A percentile compares a stretch with the other conserved stretches of the same genome.
These are phyloP conservation scores for Dothiorella sarmentorum DNA, from an alignment of 2,329 filamentous ascomycete genomes.

Conservation along the genomic window DNA sequence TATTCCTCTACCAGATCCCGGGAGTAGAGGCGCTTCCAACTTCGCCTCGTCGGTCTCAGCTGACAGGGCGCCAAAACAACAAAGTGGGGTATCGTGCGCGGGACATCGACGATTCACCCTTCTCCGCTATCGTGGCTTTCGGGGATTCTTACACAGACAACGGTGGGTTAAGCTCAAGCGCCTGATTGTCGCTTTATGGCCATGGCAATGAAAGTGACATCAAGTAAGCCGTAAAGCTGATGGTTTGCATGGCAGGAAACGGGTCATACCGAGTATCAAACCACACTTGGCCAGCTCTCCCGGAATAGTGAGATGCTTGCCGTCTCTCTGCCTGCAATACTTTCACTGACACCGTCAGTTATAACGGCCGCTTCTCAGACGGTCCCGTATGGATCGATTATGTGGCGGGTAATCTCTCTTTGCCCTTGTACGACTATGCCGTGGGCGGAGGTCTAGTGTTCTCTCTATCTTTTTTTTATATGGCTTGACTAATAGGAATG, in stretches of 20 bases:
- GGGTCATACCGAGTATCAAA: not conserved
- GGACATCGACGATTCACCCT: not conserved
- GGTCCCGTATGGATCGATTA: slow-evolving; percentile 17
- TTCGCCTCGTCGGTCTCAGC: too few relatives aligned
- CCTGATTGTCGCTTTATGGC: too few relatives aligned
- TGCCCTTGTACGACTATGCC: slow-evolving; percentile 17
- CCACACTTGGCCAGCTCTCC: not conserved
- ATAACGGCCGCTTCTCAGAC: slow-evolving; percentile 16
- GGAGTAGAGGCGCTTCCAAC: too few relatives aligned
- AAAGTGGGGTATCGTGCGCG: too few relatives aligned
- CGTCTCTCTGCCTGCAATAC: not conserved
- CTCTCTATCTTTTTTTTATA: too few relatives aligned
- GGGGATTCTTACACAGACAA: not conserved
- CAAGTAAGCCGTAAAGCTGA: too few relatives aligned
- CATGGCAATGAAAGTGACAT: too few relatives aligned
- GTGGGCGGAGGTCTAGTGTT: not conserved
- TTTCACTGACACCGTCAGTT: not conserved
- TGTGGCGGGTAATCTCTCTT: slow-evolving; percentile 9
- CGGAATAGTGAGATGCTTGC: not conserved
- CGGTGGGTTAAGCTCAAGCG: not conserved
- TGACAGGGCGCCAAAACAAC: too few relatives aligned
- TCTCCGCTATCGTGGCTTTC: not conserved
- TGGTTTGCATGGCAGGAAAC: not conserved
- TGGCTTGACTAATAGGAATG: too few relatives aligned
- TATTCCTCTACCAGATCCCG: too few relatives aligned